phyloP scores from a whole-genome alignment of 495 filamentous ascomycete species.

The Penicillium antarcticum region DNA sequence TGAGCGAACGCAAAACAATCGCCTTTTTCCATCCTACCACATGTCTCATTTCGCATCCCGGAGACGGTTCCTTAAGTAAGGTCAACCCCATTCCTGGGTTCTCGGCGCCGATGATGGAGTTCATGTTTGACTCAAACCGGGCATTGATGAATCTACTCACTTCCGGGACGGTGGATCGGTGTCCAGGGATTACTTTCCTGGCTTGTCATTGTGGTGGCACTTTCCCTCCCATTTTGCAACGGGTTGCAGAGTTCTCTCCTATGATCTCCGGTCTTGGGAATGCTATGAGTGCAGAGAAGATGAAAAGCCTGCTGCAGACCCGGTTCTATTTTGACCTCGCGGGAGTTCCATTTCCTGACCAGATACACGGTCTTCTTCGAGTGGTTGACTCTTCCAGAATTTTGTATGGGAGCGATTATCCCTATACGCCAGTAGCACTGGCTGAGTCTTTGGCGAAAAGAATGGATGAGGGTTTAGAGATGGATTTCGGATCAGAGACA shows the following conservation, averaged over 20 bases:
- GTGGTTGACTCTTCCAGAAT: constrained; percentile 27
- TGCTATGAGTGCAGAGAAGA: constrained; percentile 9
- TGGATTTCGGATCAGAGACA: constrained; percentile 4
- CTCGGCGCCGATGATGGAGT: constrained; percentile 51
- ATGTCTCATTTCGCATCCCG: constrained; percentile 10
- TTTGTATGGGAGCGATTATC: constrained; percentile 48
- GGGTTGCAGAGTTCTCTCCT: constrained; percentile 35
- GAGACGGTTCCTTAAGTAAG: constrained; percentile 1
- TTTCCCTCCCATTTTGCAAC: constrained; percentile 41
- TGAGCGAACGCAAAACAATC: constrained; percentile 31
- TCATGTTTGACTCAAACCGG: constrained; percentile 53
- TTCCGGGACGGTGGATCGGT: constrained; percentile 40
- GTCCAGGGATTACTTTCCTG: constrained; percentile 43
- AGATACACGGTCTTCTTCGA: constrained; percentile 33
- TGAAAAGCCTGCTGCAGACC: constrained; percentile 26
- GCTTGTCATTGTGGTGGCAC: constrained; percentile 49
- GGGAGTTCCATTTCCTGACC: constrained; percentile 46
- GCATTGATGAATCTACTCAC: constrained; percentile 47
- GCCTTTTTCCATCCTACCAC: constrained; percentile 55
- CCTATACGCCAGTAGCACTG: constrained; percentile 23
- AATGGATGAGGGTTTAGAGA: constrained; percentile 9
- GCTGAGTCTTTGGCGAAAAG: constrained; percentile 3
- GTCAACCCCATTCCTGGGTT: constrained; percentile 29
- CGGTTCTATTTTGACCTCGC: constrained; percentile 52
- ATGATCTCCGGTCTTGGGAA: constrained; percentile 4